Base-by-base conservation (phyloP, 1,139 yeast genomes). In the Magnusiomyces suaveolens region DNA sequence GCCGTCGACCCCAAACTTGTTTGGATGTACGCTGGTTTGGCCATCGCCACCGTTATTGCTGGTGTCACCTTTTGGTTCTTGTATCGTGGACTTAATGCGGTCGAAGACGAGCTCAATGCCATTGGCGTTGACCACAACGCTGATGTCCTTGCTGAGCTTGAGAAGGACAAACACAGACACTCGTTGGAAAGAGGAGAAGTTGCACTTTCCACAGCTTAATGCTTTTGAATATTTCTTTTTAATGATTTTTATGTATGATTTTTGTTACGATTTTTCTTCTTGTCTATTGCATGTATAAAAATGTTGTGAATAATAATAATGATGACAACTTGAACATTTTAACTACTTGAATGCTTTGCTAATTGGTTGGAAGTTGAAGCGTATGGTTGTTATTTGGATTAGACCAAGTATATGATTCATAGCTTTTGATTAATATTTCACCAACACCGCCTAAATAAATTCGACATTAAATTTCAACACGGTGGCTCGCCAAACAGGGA, bases 11-110 rank as follows among this genome's bases (percentile, higher is more conserved):
- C 90, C 51, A 80, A 83, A 71, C 77, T 81, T 63, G 79, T 79
- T 49, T 82, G 87, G 86, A 74, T 78, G 63, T 84, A 80, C 70
- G 72, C 80, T 50, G 85, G 85, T 56, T 74, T 84, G 60, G 83
- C 82, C 16, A 71, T 75, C 50, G 73, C 85, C 23, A 76, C 84
- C 63, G 72, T 80, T 65, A 64, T 81, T 60, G 81, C 84, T 32
- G 90, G 89, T 46, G 60, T 73, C 56, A 56, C 75, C 43, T 84
- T 84, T 80, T 84, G 85, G 85, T 51, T 80, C 62, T 63, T 73
- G 56, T 84, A 81, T 80, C 69, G 72, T 48, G 75, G 74, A 60
- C 80, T 78, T 69, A 83, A 84, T 66, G 68, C 70, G 43, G 72
- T 70, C 57, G 88, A 83, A 69, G 87, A 82, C 59, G 80, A 75